These are phyloP conservation scores for Lichtheimia hyalospora DNA, from an alignment of 371 early-diverging fungal genomes.

Conservation along the genomic window DNA sequence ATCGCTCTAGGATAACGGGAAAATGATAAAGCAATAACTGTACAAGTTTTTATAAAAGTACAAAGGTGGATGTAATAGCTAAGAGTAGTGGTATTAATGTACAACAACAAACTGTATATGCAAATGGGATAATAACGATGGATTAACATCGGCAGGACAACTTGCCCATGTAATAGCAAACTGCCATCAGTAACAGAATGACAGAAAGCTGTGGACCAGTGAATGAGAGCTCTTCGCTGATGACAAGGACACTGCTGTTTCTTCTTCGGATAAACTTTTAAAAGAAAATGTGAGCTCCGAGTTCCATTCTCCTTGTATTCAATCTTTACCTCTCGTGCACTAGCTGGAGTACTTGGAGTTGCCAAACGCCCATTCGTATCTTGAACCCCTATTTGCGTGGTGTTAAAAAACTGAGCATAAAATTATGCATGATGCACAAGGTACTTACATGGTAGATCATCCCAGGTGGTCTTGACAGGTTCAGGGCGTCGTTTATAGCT, in stretches of 20 bases:
- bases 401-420: not conserved
- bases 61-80: too few relatives aligned
- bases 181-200: conserved; percentile 37
- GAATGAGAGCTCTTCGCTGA: conserved; percentile 46
- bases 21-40: too few relatives aligned
- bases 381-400: conserved; percentile 2
- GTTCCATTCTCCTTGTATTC: not conserved
- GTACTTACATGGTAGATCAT: conserved; percentile 3
- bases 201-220: conserved; percentile 43
- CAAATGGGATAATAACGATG: not conserved
- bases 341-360: not conserved
- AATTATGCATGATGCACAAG: not conserved
- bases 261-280: conserved; percentile 1
- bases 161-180: conserved; percentile 52
- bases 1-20: too few relatives aligned
- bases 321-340: conserved; percentile 6
- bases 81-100: too few relatives aligned
- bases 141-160: conserved; percentile 40
- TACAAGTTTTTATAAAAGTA: too few relatives aligned
- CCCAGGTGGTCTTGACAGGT: not conserved
- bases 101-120: too few relatives aligned
- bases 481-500: conserved; percentile 3
- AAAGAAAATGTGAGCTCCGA: not conserved
- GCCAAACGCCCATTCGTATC: not conserved
- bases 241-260: conserved; percentile 31